These are phyloP conservation scores for Fusarium transvaalense DNA, from an alignment of 2,329 filamentous ascomycete genomes.

Conservation along the genomic window DNA sequence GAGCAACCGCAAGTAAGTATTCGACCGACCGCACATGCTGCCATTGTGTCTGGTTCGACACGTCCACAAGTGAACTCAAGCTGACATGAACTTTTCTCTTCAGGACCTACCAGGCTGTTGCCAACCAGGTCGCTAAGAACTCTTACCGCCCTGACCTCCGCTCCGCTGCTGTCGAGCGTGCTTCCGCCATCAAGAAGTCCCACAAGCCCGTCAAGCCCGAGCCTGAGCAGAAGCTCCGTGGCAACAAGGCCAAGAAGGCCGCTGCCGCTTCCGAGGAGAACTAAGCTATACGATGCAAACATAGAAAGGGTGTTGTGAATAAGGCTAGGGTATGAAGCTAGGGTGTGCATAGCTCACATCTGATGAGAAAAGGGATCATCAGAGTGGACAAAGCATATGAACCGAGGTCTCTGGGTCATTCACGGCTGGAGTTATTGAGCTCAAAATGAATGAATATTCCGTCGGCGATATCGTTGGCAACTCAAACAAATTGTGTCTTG, in stretches of 20 bases:
- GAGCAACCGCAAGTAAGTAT: slow-evolving; percentile 75
- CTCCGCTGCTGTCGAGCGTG: slow-evolving; percentile 83
- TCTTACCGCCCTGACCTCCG: slow-evolving; percentile 88
- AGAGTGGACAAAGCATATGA: slow-evolving; percentile 43
- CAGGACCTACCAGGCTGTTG: slow-evolving; percentile 91
- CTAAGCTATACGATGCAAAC: slow-evolving; percentile 44
- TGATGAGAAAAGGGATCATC: slow-evolving; percentile 39
- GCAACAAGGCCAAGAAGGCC: slow-evolving; percentile 82
- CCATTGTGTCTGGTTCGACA: background rate
- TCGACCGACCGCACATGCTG: background rate
- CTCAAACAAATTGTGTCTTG: slow-evolving; percentile 28
- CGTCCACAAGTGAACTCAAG: background rate
- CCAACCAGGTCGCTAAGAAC: slow-evolving; percentile 83
- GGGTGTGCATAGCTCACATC: slow-evolving; percentile 42
- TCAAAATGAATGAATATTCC: slow-evolving; percentile 50
- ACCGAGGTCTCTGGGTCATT: slow-evolving; percentile 47
- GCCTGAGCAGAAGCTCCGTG: slow-evolving; percentile 80
- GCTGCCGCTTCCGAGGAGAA: slow-evolving; percentile 60
- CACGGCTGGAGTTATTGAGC: slow-evolving; percentile 49
- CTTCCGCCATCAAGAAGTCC: slow-evolving; percentile 83
- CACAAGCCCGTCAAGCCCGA: slow-evolving; percentile 83
- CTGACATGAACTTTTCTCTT: slow-evolving; percentile 42
- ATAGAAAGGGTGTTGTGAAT: slow-evolving; percentile 37
- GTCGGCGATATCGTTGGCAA: slow-evolving; percentile 40
- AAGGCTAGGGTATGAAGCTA: slow-evolving; percentile 38